Percentiles rank a stretch among this genome's conserved stretches.
These are phyloP conservation scores for Evansstolkia leycettana DNA, from an alignment of 495 filamentous ascomycete species.

Conservation along the genomic window DNA sequence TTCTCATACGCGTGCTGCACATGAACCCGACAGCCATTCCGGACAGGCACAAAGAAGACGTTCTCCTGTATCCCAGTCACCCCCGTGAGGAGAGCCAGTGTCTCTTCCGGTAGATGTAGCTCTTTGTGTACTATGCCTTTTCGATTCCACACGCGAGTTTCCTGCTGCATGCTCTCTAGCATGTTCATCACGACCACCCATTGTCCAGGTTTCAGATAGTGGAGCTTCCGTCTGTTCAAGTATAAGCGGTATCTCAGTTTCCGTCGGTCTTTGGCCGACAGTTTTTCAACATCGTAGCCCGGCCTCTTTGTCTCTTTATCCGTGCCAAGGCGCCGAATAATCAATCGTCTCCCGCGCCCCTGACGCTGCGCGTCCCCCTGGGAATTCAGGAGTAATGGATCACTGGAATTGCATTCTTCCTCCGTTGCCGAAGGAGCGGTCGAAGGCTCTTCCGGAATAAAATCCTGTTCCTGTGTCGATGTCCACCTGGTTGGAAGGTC, in stretches of 20 bases:
- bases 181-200: constrained; percentile 19
- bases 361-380: too few species aligned
- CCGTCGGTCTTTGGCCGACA: constrained; percentile 14
- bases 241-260: constrained; percentile 19
- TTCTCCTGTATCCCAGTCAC: constrained; percentile 22
- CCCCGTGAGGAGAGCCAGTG: constrained; percentile 22
- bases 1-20: constrained; percentile 18
- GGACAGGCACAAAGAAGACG: constrained; percentile 22
- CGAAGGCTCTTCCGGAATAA: too few species aligned
- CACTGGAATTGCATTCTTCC: too few species aligned
- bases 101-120: constrained; percentile 27
- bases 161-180: constrained; percentile 11
- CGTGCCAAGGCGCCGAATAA: too few species aligned
- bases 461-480: too few species aligned
- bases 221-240: constrained; percentile 3
- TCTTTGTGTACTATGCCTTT: constrained; percentile 13
- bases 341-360: too few species aligned
- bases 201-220: background rate
- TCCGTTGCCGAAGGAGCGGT: too few species aligned
- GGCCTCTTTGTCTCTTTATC: too few species aligned
- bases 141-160: constrained; percentile 4
- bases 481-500: too few species aligned
- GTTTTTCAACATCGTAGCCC: constrained; percentile 1
- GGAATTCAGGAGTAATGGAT: too few species aligned
- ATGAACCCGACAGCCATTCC: constrained; percentile 29